Percentiles rank a stretch among this genome's conserved stretches.
Conservation (phyloP, 768 basidiomycete species). For the Kockovaella imperatae region DNA sequence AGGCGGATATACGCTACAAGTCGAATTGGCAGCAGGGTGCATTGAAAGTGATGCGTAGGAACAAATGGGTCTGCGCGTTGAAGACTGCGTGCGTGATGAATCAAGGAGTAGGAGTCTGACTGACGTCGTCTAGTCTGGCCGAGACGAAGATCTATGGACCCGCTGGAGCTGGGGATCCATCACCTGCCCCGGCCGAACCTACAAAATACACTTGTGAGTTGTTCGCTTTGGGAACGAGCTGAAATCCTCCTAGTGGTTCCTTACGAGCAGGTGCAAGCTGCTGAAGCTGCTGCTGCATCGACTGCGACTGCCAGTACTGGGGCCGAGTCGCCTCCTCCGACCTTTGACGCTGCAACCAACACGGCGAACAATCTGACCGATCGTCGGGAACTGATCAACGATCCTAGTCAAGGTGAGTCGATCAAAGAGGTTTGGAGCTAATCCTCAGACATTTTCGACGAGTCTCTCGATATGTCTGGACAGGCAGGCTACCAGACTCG, state of each 20-base stretch:
- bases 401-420: constrained; percentile 33
- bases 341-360: constrained; percentile 38
- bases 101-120: not conserved
- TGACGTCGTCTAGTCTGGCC: constrained; percentile 17
- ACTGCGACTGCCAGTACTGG: too few relatives aligned
- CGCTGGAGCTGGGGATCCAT: constrained; percentile 45
- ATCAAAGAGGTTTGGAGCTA: not conserved
- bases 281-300: constrained; percentile 29
- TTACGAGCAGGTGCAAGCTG: constrained; percentile 54
- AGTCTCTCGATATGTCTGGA: constrained; percentile 26
- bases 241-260: constrained; percentile 51
- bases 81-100: constrained; percentile 55
- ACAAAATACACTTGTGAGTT: constrained; percentile 52
- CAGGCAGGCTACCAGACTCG: constrained; percentile 15
- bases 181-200: constrained; percentile 50
- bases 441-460: constrained; percentile 40
- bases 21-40: constrained; percentile 75
- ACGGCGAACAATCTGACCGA: constrained; percentile 48
- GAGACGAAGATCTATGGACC: constrained; percentile 61
- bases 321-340: constrained; percentile 39
- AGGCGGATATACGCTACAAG: constrained; percentile 73
- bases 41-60: constrained; percentile 62
- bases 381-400: constrained; percentile 50
- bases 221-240: not conserved
- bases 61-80: constrained; percentile 86